Conservation (phyloP, 164 flowering plant genomes). For the Santalum album region DNA sequence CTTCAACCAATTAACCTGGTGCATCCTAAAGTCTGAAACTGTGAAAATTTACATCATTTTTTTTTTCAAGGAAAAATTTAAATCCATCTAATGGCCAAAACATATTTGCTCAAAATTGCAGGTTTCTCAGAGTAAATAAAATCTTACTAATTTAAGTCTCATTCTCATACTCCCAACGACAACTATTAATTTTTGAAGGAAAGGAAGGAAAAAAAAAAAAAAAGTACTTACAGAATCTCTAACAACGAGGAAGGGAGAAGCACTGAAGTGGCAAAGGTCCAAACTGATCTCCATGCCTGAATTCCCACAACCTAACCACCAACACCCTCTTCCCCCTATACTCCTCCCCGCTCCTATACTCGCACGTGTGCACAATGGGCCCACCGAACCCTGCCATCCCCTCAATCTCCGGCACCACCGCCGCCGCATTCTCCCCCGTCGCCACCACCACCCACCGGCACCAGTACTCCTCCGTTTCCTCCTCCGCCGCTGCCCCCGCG, state of each 20-base stretch:
- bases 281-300: constrained; percentile 96
- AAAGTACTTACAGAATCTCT: constrained; percentile 55
- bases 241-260: constrained; percentile 70
- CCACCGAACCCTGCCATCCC: constrained; percentile 58
- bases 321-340: constrained; percentile 54
- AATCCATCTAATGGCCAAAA: no score
- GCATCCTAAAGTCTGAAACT: no score
- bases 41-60: no score
- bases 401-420: constrained; percentile 47
- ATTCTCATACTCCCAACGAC: no score
- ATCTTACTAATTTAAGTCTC: no score
- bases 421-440: constrained; percentile 95
- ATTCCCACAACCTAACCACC: constrained; percentile 93
- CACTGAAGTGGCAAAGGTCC: constrained; percentile 74
- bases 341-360: constrained; percentile 49
- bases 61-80: no score
- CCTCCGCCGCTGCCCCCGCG: not conserved
- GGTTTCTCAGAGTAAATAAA: no score
- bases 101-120: no score
- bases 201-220: no score
- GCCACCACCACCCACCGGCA: constrained; percentile 80
- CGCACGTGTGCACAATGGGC: constrained; percentile 52
- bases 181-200: no score
- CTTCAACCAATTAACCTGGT: no score
- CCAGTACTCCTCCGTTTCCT: constrained; percentile 34